Conservation (phyloP, 2,329 filamentous ascomycete species). For the Hypoxylon sp. region DNA sequence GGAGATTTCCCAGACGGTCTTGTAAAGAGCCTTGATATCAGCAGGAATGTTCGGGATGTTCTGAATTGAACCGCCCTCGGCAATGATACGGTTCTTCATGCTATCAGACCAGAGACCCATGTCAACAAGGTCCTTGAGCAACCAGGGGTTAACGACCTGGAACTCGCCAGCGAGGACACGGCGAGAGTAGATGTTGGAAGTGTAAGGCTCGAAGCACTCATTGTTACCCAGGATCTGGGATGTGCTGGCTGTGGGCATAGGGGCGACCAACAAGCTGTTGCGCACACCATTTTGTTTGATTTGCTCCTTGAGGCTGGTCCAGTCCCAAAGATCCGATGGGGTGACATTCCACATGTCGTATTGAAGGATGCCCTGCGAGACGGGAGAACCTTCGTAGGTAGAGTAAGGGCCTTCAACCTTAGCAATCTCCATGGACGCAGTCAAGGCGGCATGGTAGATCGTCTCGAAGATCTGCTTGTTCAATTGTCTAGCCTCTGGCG, state of each 20-base stretch:
- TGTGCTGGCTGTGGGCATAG: slow-evolving; percentile 98
- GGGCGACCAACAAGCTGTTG: slow-evolving; percentile 94
- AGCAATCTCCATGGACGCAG: slow-evolving; percentile 88
- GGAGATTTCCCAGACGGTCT: slow-evolving; percentile 99
- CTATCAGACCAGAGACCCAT: slow-evolving; percentile 98
- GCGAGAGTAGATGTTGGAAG: slow-evolving; percentile 99
- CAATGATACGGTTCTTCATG: slow-evolving; percentile 99
- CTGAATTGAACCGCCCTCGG: slow-evolving; percentile 94
- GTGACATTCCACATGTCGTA: slow-evolving; percentile 99
- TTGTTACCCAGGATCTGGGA: slow-evolving; percentile 99
- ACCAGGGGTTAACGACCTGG: slow-evolving; percentile 99
- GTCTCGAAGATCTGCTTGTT: slow-evolving; percentile 99
- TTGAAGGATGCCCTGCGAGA: slow-evolving; percentile 95
- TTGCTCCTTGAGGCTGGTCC: slow-evolving; percentile 88
- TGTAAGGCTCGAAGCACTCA: slow-evolving; percentile 99
- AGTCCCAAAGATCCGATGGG: slow-evolving; percentile 96
- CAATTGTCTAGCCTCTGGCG: slow-evolving; percentile 90
- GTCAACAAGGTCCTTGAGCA: slow-evolving; percentile 97
- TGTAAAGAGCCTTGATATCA: slow-evolving; percentile 97
- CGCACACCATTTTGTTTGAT: slow-evolving; percentile 94
- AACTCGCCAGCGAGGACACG: slow-evolving; percentile 98
- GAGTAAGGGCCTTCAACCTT: slow-evolving; percentile 87
- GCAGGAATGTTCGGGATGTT: slow-evolving; percentile 96
- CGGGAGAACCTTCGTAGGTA: slow-evolving; percentile 92
- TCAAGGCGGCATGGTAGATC: slow-evolving; percentile 96